Conservation (phyloP, 768 basidiomycete species). For the Lactarius hatsudake region DNA sequence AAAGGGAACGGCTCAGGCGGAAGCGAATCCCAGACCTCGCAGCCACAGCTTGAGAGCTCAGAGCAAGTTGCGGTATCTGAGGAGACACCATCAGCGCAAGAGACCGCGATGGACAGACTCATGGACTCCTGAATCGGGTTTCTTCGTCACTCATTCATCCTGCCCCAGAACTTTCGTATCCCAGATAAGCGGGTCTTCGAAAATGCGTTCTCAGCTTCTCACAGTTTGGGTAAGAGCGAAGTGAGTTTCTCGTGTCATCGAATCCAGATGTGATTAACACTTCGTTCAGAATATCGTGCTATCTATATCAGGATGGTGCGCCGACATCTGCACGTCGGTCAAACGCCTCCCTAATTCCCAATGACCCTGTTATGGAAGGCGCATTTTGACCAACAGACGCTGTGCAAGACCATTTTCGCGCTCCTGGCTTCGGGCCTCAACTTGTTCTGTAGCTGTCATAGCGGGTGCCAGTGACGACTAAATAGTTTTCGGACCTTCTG, state of each 20-base stretch:
- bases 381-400: no score
- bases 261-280: neutral
- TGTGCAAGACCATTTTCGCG: no score
- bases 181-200: neutral
- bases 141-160: neutral
- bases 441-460: neutral
- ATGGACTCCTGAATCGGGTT: constrained; percentile 1
- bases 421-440: no score
- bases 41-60: neutral
- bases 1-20: neutral
- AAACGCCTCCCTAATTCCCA: neutral
- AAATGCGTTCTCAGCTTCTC: neutral
- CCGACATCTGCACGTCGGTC: neutral
- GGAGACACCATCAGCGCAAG: neutral
- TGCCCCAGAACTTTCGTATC: neutral
- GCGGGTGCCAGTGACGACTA: neutral
- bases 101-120: neutral
- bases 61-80: neutral
- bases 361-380: neutral
- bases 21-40: neutral
- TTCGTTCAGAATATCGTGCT: neutral
- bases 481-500: neutral
- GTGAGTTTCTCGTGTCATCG: neutral
- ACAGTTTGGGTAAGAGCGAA: neutral
- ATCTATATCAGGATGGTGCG: neutral